Evolutionary conservation across 495 filamentous ascomycete genomes (phyloP).

Genomic region (Penicillium macrosclerotiorum): DNA sequence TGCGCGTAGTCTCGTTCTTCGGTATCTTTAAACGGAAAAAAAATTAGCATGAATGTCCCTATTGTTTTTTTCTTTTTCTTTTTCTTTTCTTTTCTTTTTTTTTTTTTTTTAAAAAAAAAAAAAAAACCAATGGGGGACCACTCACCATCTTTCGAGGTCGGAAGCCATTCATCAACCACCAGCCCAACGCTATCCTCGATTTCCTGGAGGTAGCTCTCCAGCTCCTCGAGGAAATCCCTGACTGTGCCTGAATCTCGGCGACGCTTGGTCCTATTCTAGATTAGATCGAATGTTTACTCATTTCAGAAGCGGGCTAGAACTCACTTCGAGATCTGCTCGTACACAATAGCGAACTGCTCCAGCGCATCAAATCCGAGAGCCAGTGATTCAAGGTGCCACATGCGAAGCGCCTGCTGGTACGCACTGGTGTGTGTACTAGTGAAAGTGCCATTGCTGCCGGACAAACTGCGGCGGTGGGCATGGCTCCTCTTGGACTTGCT

Average conservation of each 20-base stretch:
- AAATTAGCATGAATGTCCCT: conserved; percentile 10
- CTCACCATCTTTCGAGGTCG: conserved; percentile 36
- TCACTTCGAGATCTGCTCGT: conserved; percentile 46
- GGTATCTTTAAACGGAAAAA: conserved; percentile 25
- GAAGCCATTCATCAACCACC: conserved; percentile 44
- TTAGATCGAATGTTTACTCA: too few relatives aligned
- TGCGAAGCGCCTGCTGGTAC: conserved; percentile 55
- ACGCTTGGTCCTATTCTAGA: conserved; percentile 24
- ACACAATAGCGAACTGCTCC: conserved; percentile 54
- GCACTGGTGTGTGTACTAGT: conserved; percentile 6
- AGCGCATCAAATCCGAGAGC: conserved; percentile 64
- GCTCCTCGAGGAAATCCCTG: conserved; percentile 28
- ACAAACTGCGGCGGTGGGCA: conserved; percentile 24
- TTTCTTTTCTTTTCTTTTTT: too few relatives aligned
- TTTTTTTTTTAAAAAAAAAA: background rate
- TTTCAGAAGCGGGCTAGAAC: too few relatives aligned
- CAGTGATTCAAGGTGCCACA: conserved; percentile 71
- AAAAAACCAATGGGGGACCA: background rate
- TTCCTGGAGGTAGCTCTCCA: conserved; percentile 33
- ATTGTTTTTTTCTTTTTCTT: too few relatives aligned
- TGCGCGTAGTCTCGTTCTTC: conserved; percentile 44
- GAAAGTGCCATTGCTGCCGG: conserved; percentile 13
- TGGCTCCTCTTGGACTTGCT: conserved; percentile 30
- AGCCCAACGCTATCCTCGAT: conserved; percentile 33
- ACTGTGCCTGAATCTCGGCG: conserved; percentile 36